phyloP scores from a whole-genome alignment of 805 yeast genomes.

The Candida tibetensis region DNA sequence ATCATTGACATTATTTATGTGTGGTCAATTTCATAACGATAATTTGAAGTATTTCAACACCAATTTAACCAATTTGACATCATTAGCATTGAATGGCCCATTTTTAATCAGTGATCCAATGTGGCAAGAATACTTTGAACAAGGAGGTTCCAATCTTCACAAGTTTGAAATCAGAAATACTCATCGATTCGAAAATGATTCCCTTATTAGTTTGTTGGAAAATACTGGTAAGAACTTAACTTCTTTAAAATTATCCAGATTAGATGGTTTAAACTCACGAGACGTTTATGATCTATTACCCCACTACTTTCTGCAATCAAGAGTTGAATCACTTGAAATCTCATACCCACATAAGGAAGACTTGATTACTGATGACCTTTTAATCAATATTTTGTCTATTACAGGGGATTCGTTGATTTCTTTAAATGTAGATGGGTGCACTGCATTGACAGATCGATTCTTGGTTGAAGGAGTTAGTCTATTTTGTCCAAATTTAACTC shows the following conservation, averaged over 20 bases:
- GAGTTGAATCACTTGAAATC: conserved; percentile 58
- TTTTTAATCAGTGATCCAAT: conserved; percentile 71
- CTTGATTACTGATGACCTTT: conserved; percentile 62
- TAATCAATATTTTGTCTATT: conserved; percentile 57
- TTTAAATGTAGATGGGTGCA: conserved; percentile 70
- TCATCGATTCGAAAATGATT: conserved; percentile 72
- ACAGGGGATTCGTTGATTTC: conserved; percentile 60
- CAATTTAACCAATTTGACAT: conserved; percentile 53
- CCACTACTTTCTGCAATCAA: conserved; percentile 46
- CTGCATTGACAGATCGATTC: conserved; percentile 65
- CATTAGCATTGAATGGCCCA: conserved; percentile 80
- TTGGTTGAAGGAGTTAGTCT: conserved; percentile 55
- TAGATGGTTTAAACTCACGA: conserved; percentile 67
- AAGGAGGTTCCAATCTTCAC: conserved; percentile 51
- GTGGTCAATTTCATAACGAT: conserved; percentile 86
- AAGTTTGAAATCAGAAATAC: conserved; percentile 72
- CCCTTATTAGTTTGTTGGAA: conserved; percentile 59
- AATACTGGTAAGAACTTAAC: conserved; percentile 53
- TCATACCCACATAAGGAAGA: conserved; percentile 67
- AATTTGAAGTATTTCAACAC: conserved; percentile 61
- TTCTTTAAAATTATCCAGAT: conserved; percentile 58
- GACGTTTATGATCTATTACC: conserved; percentile 63
- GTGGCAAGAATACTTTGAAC: conserved; percentile 76
- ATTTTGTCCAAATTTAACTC: conserved; percentile 55
- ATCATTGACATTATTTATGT: conserved; percentile 73